Base-by-base conservation (phyloP, 2,329 filamentous ascomycete species). In the Emericellopsis cladophorae region DNA sequence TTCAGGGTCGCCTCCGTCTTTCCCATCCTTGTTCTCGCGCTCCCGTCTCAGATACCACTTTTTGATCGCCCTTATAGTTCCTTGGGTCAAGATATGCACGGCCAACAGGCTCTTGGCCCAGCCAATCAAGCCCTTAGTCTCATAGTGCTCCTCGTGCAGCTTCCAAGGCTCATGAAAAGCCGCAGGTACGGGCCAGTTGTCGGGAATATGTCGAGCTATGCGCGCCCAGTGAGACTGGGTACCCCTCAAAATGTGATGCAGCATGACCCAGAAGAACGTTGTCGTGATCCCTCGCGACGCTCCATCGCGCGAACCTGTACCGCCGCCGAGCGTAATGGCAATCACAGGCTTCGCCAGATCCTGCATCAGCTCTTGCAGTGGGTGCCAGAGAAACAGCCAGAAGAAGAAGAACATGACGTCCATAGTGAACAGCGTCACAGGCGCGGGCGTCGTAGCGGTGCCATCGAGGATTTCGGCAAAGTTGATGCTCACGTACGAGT, bases 271-370 rank as follows among this genome's bases (percentile, higher is more conserved):
- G 48, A 74, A 65, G 48, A 84, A 72, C 56, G 81, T 87, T 33
- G 81, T 74, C 39, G 84, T 69, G 37, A 85, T 76, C 53, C 82
- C 85, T 52, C 80, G 78, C 42, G 80, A 79, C 5, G 81, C 78
- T 40, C 80, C 79, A 45, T 80, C 75, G 49, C 40, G 24, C 7
- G 78, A 76, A 47, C 74, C 79, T 7, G 79, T 82, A 44, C 87
- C 87, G 45, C 88, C 89, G 46, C 89, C 89, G 10, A 95, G 67
- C 1, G 88, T 93, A 43, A 95, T 79, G 44, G 89, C 89, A 54
- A 95, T 93, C 55, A 95, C 87, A 44, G 90, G 85, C 61, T 95
- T 90, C 45, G 89, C 87, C 40, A 95, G 73, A 57, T 95, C 89
- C 50, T 95, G 71, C 43, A 90, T 82, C 54, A 93, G 81, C 55